Conservation (phyloP, 1,284 basidiomycete species). For the Meira miltonrushii region DNA sequence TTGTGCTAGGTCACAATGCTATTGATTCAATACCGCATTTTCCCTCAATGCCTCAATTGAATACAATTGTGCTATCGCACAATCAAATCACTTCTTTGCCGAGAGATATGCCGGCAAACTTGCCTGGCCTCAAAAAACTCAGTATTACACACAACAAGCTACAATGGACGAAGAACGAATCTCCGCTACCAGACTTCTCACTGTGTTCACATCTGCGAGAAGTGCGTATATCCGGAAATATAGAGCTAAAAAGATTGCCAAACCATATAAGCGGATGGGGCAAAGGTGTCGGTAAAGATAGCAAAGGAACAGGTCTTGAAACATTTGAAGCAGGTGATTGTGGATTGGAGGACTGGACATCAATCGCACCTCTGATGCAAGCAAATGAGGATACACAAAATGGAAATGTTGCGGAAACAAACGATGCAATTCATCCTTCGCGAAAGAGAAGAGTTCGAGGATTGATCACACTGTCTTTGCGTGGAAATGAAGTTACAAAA, state of each 20-base stretch:
- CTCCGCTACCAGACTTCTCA: slow-evolving; percentile 40
- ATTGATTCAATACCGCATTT: slow-evolving; percentile 25
- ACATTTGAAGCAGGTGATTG: slow-evolving; percentile 43
- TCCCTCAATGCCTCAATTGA: slow-evolving; percentile 46
- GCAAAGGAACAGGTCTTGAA: slow-evolving; percentile 32
- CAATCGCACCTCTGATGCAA: slow-evolving; percentile 22
- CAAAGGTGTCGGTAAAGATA: slow-evolving; percentile 33
- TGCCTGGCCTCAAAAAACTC: slow-evolving; percentile 45
- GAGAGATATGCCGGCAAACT: slow-evolving; percentile 28
- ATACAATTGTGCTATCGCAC: slow-evolving; percentile 48
- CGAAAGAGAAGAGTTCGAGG: slow-evolving; percentile 22
- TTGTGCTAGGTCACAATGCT: slow-evolving; percentile 42
- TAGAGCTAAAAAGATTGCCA: slow-evolving; percentile 24
- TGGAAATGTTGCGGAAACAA: background rate
- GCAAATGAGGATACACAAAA: slow-evolving; percentile 2
- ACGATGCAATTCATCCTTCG: slow-evolving; percentile 13
- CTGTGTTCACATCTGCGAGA: slow-evolving; percentile 37
- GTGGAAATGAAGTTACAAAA: slow-evolving; percentile 32
- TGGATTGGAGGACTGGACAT: slow-evolving; percentile 30
- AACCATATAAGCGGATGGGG: slow-evolving; percentile 37
- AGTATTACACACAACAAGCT: slow-evolving; percentile 40
- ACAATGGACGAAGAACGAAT: slow-evolving; percentile 9
- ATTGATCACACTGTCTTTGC: slow-evolving; percentile 31
- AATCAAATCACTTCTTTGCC: slow-evolving; percentile 37
- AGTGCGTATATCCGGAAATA: slow-evolving; percentile 40